Percentiles rank a stretch among this genome's conserved stretches.
These are phyloP conservation scores for Tetrahymena thermophila DNA, from an alignment of 73 alveolate genomes.

Conservation along the genomic window DNA sequence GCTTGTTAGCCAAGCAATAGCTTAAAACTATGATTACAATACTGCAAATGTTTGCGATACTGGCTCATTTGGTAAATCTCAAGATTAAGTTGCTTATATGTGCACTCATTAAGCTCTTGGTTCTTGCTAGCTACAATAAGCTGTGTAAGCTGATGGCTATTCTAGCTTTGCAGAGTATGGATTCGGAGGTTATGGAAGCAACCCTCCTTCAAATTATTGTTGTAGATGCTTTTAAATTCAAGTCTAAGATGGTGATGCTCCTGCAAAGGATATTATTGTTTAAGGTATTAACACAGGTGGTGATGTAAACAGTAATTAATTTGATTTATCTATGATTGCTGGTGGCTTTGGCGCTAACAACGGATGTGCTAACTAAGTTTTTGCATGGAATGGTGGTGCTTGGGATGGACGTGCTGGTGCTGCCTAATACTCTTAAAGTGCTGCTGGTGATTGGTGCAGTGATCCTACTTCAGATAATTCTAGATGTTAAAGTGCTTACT, in stretches of 20 bases:
- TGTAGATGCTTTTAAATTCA: neutral
- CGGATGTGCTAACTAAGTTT: neutral
- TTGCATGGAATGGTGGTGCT: neutral
- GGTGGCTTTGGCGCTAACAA: neutral
- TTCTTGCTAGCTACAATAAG: neutral
- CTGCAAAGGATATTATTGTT: neutral
- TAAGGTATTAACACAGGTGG: neutral
- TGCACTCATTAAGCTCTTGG: neutral
- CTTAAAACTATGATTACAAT: neutral
- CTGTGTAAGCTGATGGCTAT: neutral
- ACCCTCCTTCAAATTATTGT: neutral
- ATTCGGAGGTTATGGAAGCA: neutral
- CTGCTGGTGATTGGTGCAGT: neutral
- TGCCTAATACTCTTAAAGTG: neutral
- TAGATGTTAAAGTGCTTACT: neutral
- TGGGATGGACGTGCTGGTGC: neutral
- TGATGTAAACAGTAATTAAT: neutral
- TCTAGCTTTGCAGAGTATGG: neutral
- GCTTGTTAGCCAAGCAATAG: neutral
- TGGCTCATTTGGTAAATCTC: neutral
- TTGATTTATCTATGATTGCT: neutral
- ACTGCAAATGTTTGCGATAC: neutral
- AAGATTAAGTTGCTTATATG: neutral
- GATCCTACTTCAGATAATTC: neutral
- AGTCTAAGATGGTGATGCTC: neutral